phyloP scores from a whole-genome alignment of 805 yeast genomes.

The Saturnispora hagleri region DNA sequence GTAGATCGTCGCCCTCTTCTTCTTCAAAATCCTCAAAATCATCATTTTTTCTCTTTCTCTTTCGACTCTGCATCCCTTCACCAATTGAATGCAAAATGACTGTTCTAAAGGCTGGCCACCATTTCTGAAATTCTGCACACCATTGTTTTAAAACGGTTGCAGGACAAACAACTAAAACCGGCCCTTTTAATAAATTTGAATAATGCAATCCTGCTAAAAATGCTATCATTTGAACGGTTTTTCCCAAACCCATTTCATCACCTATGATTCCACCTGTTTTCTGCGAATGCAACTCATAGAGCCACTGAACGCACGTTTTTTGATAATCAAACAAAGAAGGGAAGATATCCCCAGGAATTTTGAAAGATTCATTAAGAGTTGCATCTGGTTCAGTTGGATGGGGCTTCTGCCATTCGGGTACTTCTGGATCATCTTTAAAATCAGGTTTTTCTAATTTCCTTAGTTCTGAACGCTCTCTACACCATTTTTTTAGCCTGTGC shows the following conservation, averaged over 20 bases:
- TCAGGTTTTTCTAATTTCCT: conserved; percentile 27
- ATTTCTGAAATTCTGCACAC: conserved; percentile 91
- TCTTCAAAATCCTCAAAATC: conserved; percentile 34
- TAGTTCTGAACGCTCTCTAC: conserved; percentile 36
- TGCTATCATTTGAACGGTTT: conserved; percentile 86
- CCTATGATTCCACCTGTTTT: conserved; percentile 92
- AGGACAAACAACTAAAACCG: conserved; percentile 85
- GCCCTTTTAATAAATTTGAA: conserved; percentile 63
- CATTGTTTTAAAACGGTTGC: conserved; percentile 95
- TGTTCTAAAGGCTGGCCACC: conserved; percentile 96
- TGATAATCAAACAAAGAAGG: conserved; percentile 86
- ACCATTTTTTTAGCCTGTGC: conserved; percentile 54
- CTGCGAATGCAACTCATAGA: conserved; percentile 87
- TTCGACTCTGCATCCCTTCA: conserved; percentile 52
- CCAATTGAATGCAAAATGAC: conserved; percentile 90
- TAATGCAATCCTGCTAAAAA: conserved; percentile 87
- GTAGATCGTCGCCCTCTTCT: conserved; percentile 38
- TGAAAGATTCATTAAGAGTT: conserved; percentile 55
- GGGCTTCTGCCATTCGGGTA: conserved; percentile 60
- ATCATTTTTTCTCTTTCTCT: conserved; percentile 14
- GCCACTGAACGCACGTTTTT: conserved; percentile 95
- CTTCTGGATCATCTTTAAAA: conserved; percentile 19
- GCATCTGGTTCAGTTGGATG: conserved; percentile 78
- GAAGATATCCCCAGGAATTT: conserved; percentile 84
- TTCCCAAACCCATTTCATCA: conserved; percentile 98